A percentile compares a stretch with the other conserved stretches of the same genome.
These are phyloP conservation scores for Lactarius hatsudake DNA, from an alignment of 768 basidiomycete genomes.

Conservation along the genomic window DNA sequence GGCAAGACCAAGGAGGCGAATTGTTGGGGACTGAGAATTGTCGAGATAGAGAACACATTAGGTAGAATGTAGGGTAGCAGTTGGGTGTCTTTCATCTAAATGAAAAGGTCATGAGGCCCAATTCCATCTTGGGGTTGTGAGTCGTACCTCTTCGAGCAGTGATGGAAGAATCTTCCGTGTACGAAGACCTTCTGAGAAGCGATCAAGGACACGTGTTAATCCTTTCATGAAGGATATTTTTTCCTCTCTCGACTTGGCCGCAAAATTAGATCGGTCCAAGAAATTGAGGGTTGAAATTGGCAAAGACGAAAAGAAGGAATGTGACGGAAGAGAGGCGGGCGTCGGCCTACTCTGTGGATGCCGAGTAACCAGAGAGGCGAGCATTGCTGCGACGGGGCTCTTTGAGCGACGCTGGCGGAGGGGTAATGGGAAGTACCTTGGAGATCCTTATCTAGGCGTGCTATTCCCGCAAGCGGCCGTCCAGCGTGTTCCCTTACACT, in stretches of 20 bases:
- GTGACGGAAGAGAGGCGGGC: slow-evolving; percentile 74
- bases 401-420: slow-evolving; percentile 8
- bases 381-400: slow-evolving; percentile 51
- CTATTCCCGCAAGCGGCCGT: slow-evolving; percentile 58
- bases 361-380: slow-evolving; percentile 79
- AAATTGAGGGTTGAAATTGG: slow-evolving; percentile 96
- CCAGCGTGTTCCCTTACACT: slow-evolving; percentile 68
- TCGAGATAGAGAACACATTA: slow-evolving; percentile 89
- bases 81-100: slow-evolving; percentile 88
- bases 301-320: slow-evolving; percentile 91
- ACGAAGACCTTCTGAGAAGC: slow-evolving; percentile 83
- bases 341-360: slow-evolving; percentile 70
- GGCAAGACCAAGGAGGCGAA: slow-evolving; percentile 83
- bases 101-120: neutral
- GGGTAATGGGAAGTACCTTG: slow-evolving; percentile 49
- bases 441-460: slow-evolving; percentile 65
- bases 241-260: slow-evolving; percentile 90
- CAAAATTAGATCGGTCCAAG: slow-evolving; percentile 92
- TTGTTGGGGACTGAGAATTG: slow-evolving; percentile 68
- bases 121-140: neutral
- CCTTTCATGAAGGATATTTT: slow-evolving; percentile 97
- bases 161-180: slow-evolving; percentile 89
- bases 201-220: slow-evolving; percentile 70
- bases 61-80: slow-evolving; percentile 94
- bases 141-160: slow-evolving; percentile 87